These are phyloP conservation scores for Auricularia sp. DNA, from an alignment of 768 basidiomycete genomes.

Conservation along the genomic window DNA sequence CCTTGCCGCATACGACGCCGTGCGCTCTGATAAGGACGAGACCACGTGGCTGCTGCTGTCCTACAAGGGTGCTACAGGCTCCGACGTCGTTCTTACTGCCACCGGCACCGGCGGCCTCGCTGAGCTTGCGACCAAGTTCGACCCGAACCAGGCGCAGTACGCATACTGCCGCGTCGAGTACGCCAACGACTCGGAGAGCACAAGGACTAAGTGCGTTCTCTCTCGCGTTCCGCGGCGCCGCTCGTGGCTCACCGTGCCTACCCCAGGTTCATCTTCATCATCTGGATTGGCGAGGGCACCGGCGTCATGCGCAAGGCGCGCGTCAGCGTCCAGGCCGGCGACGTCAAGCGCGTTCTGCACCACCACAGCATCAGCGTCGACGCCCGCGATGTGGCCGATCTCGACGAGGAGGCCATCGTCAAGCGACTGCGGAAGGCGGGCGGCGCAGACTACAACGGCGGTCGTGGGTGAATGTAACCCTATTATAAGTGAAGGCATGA, in stretches of 20 bases:
- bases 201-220: conserved; percentile 55
- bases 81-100: conserved; percentile 40
- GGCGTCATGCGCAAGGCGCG: conserved; percentile 73
- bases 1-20: conserved; percentile 69
- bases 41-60: conserved; percentile 87
- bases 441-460: conserved; percentile 83
- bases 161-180: conserved; percentile 80
- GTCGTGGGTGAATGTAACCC: not conserved
- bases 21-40: conserved; percentile 75
- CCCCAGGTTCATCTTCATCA: conserved; percentile 54
- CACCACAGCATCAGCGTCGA: conserved; percentile 46
- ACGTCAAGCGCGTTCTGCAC: conserved; percentile 74
- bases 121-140: conserved; percentile 63
- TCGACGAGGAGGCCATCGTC: conserved; percentile 83
- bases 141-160: conserved; percentile 69
- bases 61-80: conserved; percentile 49
- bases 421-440: conserved; percentile 76
- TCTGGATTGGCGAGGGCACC: conserved; percentile 73
- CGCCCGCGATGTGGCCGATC: conserved; percentile 71
- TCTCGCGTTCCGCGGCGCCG: not conserved
- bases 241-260: not conserved
- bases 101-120: conserved; percentile 73
- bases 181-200: conserved; percentile 77
- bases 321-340: conserved; percentile 82
- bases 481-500: not conserved